Percentiles rank a stretch among this genome's conserved stretches.
phyloP scores from a whole-genome alignment of 352 stramenopile species.

The Peronospora belbahrii region DNA sequence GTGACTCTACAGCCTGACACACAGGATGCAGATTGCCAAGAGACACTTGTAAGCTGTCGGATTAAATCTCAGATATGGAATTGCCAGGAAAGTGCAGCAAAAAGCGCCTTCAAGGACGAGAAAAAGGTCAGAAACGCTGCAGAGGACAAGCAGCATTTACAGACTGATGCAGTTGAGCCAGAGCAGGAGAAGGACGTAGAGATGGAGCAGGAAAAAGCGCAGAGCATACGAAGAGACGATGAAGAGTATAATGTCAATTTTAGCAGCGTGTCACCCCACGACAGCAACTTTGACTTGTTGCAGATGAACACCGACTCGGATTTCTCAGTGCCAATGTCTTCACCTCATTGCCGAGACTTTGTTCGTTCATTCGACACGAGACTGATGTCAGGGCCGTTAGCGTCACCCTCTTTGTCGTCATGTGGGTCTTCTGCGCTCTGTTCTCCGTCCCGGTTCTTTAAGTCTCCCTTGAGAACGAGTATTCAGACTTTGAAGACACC shows the following conservation, averaged over 20 bases:
- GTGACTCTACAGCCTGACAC: neutral
- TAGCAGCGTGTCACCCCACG: conserved; percentile 31
- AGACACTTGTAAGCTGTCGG: neutral
- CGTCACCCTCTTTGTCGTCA: conserved; percentile 24
- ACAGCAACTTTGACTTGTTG: conserved; percentile 55
- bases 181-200: conserved; percentile 14
- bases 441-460: conserved; percentile 73
- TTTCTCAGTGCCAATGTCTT: conserved; percentile 53
- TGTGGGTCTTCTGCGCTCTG: conserved; percentile 19
- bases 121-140: neutral
- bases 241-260: conserved; percentile 51
- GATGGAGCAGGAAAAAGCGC: neutral
- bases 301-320: conserved; percentile 10
- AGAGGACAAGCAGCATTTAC: conserved; percentile 1
- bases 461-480: conserved; percentile 39
- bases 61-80: neutral
- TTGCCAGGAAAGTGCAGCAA: neutral
- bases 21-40: neutral
- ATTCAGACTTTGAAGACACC: conserved; percentile 6
- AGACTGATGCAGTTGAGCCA: neutral
- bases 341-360: conserved; percentile 20
- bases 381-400: conserved; percentile 4
- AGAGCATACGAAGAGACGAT: too few relatives aligned
- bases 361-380: neutral
- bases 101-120: neutral